A percentile compares a stretch with the other conserved stretches of the same genome.
These are phyloP conservation scores for Draba incana DNA, from an alignment of 345 rosid genomes.

Conservation along the genomic window DNA sequence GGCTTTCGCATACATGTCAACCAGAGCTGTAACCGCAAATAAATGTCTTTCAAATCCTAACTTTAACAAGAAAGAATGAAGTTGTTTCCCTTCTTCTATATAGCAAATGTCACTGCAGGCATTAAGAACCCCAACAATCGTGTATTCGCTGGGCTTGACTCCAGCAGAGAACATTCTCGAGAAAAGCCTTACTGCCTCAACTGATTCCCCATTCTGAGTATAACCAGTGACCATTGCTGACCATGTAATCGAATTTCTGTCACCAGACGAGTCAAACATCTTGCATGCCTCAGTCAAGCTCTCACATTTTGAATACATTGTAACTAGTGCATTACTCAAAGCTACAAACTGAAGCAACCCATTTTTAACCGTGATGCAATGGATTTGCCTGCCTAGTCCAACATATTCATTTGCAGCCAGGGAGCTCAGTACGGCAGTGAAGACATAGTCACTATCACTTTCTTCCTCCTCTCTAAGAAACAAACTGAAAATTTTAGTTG, in stretches of 20 bases:
- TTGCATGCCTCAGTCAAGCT: slow-evolving; percentile 57
- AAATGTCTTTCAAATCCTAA: slow-evolving; percentile 68
- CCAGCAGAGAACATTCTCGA: slow-evolving; percentile 66
- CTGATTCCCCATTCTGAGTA: slow-evolving; percentile 75
- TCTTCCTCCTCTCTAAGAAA: slow-evolving; percentile 54
- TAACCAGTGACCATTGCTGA: slow-evolving; percentile 87
- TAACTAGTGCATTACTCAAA: slow-evolving; percentile 64
- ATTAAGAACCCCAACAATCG: slow-evolving; percentile 77
- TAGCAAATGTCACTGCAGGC: slow-evolving; percentile 72
- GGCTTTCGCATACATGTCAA: slow-evolving; percentile 76
- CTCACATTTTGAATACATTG: slow-evolving; percentile 80
- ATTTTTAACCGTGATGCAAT: slow-evolving; percentile 55
- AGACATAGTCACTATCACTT: slow-evolving; percentile 61
- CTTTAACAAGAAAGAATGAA: slow-evolving; percentile 62
- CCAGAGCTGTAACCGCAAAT: slow-evolving; percentile 64
- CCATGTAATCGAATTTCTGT: slow-evolving; percentile 80
- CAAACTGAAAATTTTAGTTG: slow-evolving; percentile 48
- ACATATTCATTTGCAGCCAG: slow-evolving; percentile 52
- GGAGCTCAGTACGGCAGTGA: slow-evolving; percentile 71
- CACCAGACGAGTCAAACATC: slow-evolving; percentile 64
- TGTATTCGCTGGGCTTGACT: slow-evolving; percentile 64
- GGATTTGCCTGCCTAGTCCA: slow-evolving; percentile 59
- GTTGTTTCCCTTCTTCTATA: slow-evolving; percentile 69
- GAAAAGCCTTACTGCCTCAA: slow-evolving; percentile 60
- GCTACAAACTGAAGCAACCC: slow-evolving; percentile 59